phyloP scores from a whole-genome alignment of 2,329 filamentous ascomycete species.

The Phialemonium atrogriseum region DNA sequence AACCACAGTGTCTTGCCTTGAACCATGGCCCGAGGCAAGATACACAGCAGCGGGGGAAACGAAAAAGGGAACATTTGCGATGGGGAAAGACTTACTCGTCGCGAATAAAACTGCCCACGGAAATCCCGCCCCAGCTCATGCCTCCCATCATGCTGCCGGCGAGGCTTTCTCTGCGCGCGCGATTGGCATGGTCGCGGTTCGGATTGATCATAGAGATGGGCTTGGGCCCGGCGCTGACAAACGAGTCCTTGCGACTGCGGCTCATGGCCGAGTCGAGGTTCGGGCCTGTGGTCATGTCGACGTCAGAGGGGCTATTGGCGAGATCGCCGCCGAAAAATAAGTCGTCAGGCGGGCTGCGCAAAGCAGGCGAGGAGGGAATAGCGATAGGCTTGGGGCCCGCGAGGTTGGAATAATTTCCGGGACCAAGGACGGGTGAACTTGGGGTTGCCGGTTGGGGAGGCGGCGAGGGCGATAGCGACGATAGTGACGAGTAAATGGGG shows the following conservation, averaged over 20 bases:
- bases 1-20: too few relatives aligned
- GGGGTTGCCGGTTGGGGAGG: conserved; percentile 37
- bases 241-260: conserved; percentile 55
- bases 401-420: conserved; percentile 12
- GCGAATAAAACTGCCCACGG: conserved; percentile 91
- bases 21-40: too few relatives aligned
- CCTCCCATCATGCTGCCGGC: conserved; percentile 64
- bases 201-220: conserved; percentile 60
- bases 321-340: conserved; percentile 15
- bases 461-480: conserved; percentile 29
- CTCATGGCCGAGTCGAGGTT: conserved; percentile 50
- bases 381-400: conserved; percentile 26
- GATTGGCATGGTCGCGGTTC: conserved; percentile 49
- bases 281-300: conserved; percentile 52
- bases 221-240: conserved; percentile 56
- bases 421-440: conserved; percentile 22
- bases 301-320: conserved; percentile 21
- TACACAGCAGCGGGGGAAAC: conserved; percentile 5
- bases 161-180: conserved; percentile 52
- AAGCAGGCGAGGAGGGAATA: conserved; percentile 17
- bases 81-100: conserved; percentile 70
- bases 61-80: conserved; percentile 3
- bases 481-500: conserved; percentile 19
- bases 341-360: conserved; percentile 9
- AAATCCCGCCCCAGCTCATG: conserved; percentile 96